Conservation (phyloP, 257 asterid genomes). For the Rauvolfia tetraphylla region DNA sequence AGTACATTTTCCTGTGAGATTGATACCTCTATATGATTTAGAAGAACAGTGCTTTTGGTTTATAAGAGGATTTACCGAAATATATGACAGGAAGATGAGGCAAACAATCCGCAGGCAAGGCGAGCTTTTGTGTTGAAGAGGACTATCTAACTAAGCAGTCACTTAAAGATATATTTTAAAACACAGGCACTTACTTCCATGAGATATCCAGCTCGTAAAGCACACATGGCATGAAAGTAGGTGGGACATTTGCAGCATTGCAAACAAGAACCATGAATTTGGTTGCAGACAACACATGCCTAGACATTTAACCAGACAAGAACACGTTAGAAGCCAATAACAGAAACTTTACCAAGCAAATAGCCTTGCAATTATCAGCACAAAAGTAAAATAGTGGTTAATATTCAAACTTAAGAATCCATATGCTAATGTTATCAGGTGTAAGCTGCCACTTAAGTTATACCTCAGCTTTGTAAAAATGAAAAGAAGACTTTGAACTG, state of each 20-base stretch:
- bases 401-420: neutral
- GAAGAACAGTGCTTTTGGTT: neutral
- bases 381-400: neutral
- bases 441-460: neutral
- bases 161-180: constrained; percentile 9
- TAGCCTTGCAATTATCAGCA: neutral
- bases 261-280: constrained; percentile 84
- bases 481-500: constrained; percentile 2
- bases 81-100: neutral
- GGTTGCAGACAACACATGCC: constrained; percentile 86
- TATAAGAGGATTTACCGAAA: neutral
- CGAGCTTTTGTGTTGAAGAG: neutral
- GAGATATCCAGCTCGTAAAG: constrained; percentile 86
- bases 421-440: neutral
- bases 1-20: neutral
- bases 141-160: neutral
- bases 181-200: constrained; percentile 68
- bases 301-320: constrained; percentile 33
- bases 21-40: neutral
- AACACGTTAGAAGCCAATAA: neutral
- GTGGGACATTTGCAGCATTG: constrained; percentile 94
- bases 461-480: constrained; percentile 4
- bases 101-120: neutral
- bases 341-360: neutral
- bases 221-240: constrained; percentile 80